A percentile compares a stretch with the other conserved stretches of the same genome.
These are phyloP conservation scores for Gliomastix tumulicola DNA, from an alignment of 2,329 filamentous ascomycete genomes.

Conservation along the genomic window DNA sequence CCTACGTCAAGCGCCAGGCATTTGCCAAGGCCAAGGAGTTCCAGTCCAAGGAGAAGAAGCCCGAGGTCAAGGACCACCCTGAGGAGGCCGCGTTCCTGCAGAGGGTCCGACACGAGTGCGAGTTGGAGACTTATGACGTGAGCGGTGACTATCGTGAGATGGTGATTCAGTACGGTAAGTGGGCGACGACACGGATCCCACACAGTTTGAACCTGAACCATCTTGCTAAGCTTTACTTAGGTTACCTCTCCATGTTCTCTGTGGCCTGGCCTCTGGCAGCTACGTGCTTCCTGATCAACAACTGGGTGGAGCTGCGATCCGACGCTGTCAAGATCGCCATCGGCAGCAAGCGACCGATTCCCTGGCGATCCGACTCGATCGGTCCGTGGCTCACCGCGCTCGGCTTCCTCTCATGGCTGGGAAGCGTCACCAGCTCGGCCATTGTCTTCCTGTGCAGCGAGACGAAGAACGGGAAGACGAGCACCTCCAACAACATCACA, in stretches of 20 bases:
- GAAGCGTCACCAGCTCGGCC: conserved; percentile 78
- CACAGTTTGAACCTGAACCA: background rate
- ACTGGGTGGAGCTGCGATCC: conserved; percentile 90
- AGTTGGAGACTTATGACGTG: conserved; percentile 81
- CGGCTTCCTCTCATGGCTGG: conserved; percentile 88
- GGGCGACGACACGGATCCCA: too few species aligned
- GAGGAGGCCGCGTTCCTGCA: conserved; percentile 77
- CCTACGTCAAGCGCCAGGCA: conserved; percentile 73
- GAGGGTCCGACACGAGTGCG: conserved; percentile 75
- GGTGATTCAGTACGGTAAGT: conserved; percentile 68
- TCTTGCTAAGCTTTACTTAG: too few species aligned
- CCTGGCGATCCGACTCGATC: conserved; percentile 87
- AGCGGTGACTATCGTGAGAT: conserved; percentile 88
- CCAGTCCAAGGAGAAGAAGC: conserved; percentile 45
- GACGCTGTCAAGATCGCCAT: conserved; percentile 93
- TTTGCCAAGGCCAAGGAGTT: conserved; percentile 75
- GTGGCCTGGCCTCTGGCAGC: conserved; percentile 93
- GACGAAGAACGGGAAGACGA: conserved; percentile 56
- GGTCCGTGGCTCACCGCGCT: conserved; percentile 86
- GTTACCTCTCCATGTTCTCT: conserved; percentile 86
- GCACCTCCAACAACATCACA: conserved; percentile 62
- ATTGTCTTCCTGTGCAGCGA: conserved; percentile 85
- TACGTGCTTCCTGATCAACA: conserved; percentile 84
- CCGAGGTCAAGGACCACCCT: conserved; percentile 54
- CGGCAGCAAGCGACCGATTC: conserved; percentile 81